phyloP scores from a whole-genome alignment of 768 basidiomycete genomes.

The Leccinellum albellum region DNA sequence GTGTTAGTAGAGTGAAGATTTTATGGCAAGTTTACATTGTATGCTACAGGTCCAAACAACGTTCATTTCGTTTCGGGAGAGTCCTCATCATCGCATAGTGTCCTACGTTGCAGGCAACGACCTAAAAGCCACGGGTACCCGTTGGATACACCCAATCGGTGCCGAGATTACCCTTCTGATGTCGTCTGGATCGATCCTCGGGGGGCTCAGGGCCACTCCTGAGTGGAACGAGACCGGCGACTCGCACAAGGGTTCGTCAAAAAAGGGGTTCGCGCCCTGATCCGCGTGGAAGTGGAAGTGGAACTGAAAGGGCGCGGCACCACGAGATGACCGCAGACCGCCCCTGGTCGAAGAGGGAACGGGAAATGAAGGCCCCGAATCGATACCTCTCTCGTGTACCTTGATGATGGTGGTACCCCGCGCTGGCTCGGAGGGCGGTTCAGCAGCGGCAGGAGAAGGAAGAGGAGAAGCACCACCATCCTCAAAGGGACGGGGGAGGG shows the following conservation, averaged over 20 bases:
- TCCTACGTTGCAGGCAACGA: neutral
- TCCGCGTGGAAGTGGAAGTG: neutral
- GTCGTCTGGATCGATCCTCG: neutral
- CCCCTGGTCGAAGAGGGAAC: neutral
- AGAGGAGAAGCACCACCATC: slow-evolving; percentile 8
- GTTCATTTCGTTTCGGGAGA: neutral
- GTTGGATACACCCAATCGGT: neutral
- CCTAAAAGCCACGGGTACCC: neutral
- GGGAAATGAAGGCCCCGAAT: slow-evolving; percentile 8
- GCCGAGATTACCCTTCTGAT: neutral
- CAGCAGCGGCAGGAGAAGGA: neutral
- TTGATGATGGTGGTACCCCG: neutral
- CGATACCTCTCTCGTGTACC: slow-evolving; percentile 20
- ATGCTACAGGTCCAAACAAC: slow-evolving; percentile 3
- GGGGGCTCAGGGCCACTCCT: neutral
- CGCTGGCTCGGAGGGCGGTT: neutral
- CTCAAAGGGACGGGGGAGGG: slow-evolving; percentile 21
- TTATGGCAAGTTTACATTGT: neutral
- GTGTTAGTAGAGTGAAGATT: neutral
- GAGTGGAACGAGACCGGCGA: slow-evolving; percentile 17
- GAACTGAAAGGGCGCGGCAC: neutral
- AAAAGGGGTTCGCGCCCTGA: neutral
- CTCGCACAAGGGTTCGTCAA: slow-evolving; percentile 18
- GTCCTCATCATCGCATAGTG: neutral
- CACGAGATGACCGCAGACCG: neutral